phyloP scores from a whole-genome alignment of 169 alveolate genomes.

The Eimeria sp. region DNA sequence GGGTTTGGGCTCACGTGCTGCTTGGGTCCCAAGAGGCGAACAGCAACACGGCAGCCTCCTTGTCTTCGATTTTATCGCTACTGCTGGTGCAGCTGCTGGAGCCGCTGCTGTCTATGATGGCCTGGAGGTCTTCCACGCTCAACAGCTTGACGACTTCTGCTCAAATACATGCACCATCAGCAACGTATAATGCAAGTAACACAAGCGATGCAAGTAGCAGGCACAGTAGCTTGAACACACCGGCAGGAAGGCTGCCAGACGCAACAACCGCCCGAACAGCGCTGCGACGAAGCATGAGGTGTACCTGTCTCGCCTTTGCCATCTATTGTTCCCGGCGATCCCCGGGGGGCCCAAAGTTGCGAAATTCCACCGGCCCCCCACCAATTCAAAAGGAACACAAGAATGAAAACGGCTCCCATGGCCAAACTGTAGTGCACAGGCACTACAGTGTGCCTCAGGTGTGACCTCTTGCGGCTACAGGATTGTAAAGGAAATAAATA shows the following conservation, averaged over 20 bases:
- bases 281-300: background rate
- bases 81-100: slow-evolving; percentile 28
- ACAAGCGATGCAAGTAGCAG: background rate
- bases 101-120: slow-evolving; percentile 43
- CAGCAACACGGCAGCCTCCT: slow-evolving; percentile 59
- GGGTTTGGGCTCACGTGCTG: slow-evolving; percentile 44
- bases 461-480: background rate
- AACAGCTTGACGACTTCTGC: slow-evolving; percentile 27
- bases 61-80: background rate
- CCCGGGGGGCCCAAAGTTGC: background rate
- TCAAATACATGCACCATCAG: background rate
- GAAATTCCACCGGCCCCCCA: slow-evolving; percentile 20
- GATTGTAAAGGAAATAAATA: background rate
- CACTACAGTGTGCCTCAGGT: no score
- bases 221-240: background rate
- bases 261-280: slow-evolving; percentile 29
- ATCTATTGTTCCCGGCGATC: background rate
- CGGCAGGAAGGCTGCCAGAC: background rate
- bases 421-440: background rate
- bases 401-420: background rate
- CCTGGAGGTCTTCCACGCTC: slow-evolving; percentile 36
- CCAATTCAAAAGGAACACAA: slow-evolving; percentile 9
- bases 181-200: background rate
- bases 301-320: background rate
- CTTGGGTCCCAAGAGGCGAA: slow-evolving; percentile 61